Percentiles rank a stretch among this genome's conserved stretches.
Conservation (phyloP, 371 early-diverging fungal genomes). For the Rhizopus arrhizus region DNA sequence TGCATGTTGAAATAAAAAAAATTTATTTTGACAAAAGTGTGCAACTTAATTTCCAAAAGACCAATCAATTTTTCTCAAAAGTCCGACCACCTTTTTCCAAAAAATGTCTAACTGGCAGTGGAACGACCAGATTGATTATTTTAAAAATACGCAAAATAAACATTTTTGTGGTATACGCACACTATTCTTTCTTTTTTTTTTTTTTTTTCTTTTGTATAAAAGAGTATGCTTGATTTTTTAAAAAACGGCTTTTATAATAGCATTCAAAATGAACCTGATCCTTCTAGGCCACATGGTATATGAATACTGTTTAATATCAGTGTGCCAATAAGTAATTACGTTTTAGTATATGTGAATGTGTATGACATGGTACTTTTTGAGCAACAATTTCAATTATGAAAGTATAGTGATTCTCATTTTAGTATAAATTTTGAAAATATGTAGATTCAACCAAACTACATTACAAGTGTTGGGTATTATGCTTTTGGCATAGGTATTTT, state of each 20-base stretch:
- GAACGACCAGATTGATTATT: no score
- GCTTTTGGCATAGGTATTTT: constrained; percentile 51
- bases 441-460: constrained; percentile 46
- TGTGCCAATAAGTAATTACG: neutral
- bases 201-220: constrained; percentile 6
- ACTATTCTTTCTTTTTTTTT: constrained; percentile 3
- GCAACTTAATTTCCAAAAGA: no score
- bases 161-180: neutral
- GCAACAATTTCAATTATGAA: neutral
- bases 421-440: neutral
- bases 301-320: neutral
- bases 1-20: no score
- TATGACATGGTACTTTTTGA: constrained; percentile 52
- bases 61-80: no score
- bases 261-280: neutral
- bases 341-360: constrained; percentile 45
- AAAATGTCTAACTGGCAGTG: no score
- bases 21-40: no score
- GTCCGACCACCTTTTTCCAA: no score
- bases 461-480: constrained; percentile 55
- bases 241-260: constrained; percentile 1
- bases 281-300: constrained; percentile 14
- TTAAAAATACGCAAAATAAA: neutral
- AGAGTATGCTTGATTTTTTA: constrained; percentile 17
- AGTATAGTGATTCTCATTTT: neutral